Evolutionary conservation across 208 protist genomes (phyloP), one percentile per base, ranked within the genome.

Genomic region (Leishmania martiniquensis): DNA sequence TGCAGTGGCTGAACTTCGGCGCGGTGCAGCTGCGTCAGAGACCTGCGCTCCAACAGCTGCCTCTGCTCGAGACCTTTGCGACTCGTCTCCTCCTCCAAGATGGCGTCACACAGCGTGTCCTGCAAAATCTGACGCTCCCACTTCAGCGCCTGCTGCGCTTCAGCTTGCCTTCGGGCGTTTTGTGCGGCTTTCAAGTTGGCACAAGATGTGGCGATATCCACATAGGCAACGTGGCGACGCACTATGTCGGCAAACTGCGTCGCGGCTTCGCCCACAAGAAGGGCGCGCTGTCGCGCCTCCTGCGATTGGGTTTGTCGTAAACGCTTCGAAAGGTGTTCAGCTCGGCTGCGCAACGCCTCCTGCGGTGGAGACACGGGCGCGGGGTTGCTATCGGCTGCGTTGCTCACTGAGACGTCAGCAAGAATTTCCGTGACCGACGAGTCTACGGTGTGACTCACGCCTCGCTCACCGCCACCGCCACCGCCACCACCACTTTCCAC

Each of bases 111-210:
- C 32, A 87, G 3, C 9, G 47, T 34, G 10, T 89, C 87, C 0
- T 42, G 66, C 29, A 85, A 6, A 22, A 83, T 69, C 72, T 74
- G 76, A 34, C 52, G 39, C 7, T 66, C 67, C 87, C 87, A 91
- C 52, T 72, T 34, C 62, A 80, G 67, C 20, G 57, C 68, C 17
- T 80, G 74, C 59, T 44, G 45, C 29, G 15, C 37, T 1, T 70
- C 6, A 0, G 55, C 59, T 44, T 72, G n/a, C 2, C 20, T 20
- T 15, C 32, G n/a, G 0, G 75, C 62, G 29, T 51, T 72, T 25
- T 59, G 80, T 10, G 60, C 20, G 22, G 32, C 54, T 9, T 44
- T 57, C 60, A 84, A 45, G 4, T n/a, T 10, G 22, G 55, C 62
- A 37, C 80, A 84, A 34, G 75, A 72, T 25, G 51, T 29, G 15